phyloP scores from a whole-genome alignment of 805 yeast species.

The Priceomyces haplophilus region DNA sequence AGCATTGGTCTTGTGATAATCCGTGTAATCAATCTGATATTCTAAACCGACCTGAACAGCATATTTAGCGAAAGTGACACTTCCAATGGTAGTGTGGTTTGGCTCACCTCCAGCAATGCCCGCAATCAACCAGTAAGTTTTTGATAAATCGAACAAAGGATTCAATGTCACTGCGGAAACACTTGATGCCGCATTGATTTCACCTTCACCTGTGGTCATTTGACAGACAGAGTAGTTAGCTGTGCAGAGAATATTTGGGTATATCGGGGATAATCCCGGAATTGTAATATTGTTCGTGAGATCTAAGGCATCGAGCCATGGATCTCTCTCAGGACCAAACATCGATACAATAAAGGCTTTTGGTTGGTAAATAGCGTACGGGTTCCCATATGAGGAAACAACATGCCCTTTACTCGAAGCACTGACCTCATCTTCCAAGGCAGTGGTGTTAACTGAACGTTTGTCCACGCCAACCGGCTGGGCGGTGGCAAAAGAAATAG shows the following conservation, averaged over 20 bases:
- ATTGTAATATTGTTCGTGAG: conserved; percentile 53
- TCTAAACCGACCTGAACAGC: conserved; percentile 62
- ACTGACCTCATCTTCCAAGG: conserved; percentile 9
- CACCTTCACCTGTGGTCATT: conserved; percentile 67
- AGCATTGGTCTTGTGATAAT: conserved; percentile 27
- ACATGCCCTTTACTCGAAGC: conserved; percentile 12
- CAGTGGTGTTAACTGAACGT: conserved; percentile 14
- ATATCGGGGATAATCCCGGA: conserved; percentile 65
- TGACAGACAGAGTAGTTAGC: conserved; percentile 53
- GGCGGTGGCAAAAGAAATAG: conserved; percentile 11
- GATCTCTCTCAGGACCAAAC: conserved; percentile 51
- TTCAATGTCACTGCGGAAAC: conserved; percentile 52
- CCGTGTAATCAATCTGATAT: conserved; percentile 54
- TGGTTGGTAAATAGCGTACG: conserved; percentile 44
- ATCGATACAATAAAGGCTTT: conserved; percentile 53
- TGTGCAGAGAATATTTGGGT: conserved; percentile 56
- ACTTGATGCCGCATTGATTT: conserved; percentile 62
- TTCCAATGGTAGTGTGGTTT: conserved; percentile 51
- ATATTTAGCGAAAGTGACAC: conserved; percentile 57
- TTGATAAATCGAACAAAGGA: conserved; percentile 54
- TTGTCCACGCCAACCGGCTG: conserved; percentile 13
- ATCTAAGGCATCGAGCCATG: conserved; percentile 49
- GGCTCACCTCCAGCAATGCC: conserved; percentile 71
- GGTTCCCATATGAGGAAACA: conserved; percentile 26
- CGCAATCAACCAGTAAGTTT: conserved; percentile 59